Evolutionary conservation across 768 basidiomycete genomes (phyloP), one percentile per base, ranked within the genome.

Genomic region (Macrolepiota dolichaula): DNA sequence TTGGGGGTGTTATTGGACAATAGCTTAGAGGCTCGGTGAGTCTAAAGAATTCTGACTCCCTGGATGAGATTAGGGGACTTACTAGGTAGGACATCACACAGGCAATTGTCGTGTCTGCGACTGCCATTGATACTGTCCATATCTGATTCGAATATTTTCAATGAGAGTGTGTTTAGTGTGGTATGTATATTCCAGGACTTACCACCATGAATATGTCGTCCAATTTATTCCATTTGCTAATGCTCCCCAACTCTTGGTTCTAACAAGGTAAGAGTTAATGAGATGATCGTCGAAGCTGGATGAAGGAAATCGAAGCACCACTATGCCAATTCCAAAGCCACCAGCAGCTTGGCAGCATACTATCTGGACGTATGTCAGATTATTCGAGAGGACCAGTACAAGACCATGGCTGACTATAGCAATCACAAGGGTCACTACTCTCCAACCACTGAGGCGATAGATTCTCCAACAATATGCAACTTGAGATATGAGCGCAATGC

Each of bases 401-500:
- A 4, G 0, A 55, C 12, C n/a, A 47, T 2, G 19, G 32, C 55
- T n/a, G 10, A 57, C 35, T 5, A 46, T 11, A n/a, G 44, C 42
- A 19, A 57, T 46, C 12, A 47, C 29, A 27, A 57, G 25, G 3
- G 55, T 44, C 27, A 46, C 22, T 2, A 57, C 12, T 13, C 25
- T 57, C 42, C 17, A 19, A 7, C 27, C 27, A 12, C 55, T 47
- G 15, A 49, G 44, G 11, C 42, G 55, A 24, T 57, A 57, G 10
- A 57, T 49, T 36, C 55, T 44, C 55, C 55, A 57, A 27, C 55
- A 57, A 46, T 57, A 57, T 57, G 55, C 55, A 3, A 17, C 27
- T 46, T 57, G 55, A 2, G 55, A 57, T 47, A 57, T 47, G 2
- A 57, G 11, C 11, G 42, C 46, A 35, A 57, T 46, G 7, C n/a